Percentiles rank a stretch among this genome's conserved stretches.
phyloP scores from a whole-genome alignment of 2,329 filamentous ascomycete species.

The Cytospora leucostoma region DNA sequence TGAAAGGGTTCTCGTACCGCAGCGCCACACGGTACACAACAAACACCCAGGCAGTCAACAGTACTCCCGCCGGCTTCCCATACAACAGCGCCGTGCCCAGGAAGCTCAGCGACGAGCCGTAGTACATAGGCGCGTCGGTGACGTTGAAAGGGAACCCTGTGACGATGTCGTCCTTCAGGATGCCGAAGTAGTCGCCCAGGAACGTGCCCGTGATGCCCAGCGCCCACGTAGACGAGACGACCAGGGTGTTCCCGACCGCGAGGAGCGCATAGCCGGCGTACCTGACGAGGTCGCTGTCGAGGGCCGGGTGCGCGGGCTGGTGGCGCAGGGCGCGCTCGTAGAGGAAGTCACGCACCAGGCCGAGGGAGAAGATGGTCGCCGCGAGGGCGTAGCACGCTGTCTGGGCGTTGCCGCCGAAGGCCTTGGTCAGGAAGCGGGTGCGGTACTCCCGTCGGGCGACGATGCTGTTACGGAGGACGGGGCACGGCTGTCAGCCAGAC shows the following conservation, averaged over 20 bases:
- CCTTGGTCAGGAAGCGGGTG: conserved; percentile 83
- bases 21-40: conserved; percentile 79
- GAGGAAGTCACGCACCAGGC: conserved; percentile 82
- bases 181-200: conserved; percentile 97
- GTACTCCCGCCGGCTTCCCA: conserved; percentile 82
- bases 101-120: conserved; percentile 90
- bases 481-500: not conserved
- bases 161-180: conserved; percentile 93
- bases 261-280: conserved; percentile 73
- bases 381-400: conserved; percentile 89
- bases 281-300: conserved; percentile 61
- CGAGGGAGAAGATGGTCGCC: conserved; percentile 84
- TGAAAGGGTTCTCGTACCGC: conserved; percentile 92
- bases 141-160: conserved; percentile 96
- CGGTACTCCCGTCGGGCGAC: conserved; percentile 67
- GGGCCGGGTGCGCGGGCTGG: conserved; percentile 73
- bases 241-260: conserved; percentile 75
- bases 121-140: conserved; percentile 92
- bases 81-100: conserved; percentile 81
- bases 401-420: conserved; percentile 77
- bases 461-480: conserved; percentile 40
- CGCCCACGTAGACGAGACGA: conserved; percentile 85
- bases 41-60: conserved; percentile 74
- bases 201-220: conserved; percentile 95
- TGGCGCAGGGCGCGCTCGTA: conserved; percentile 82